Evolutionary conservation across 2,329 filamentous ascomycete species (phyloP), one percentile per base, ranked within the genome.

Genomic region (Emmonsiellopsis sp.): DNA sequence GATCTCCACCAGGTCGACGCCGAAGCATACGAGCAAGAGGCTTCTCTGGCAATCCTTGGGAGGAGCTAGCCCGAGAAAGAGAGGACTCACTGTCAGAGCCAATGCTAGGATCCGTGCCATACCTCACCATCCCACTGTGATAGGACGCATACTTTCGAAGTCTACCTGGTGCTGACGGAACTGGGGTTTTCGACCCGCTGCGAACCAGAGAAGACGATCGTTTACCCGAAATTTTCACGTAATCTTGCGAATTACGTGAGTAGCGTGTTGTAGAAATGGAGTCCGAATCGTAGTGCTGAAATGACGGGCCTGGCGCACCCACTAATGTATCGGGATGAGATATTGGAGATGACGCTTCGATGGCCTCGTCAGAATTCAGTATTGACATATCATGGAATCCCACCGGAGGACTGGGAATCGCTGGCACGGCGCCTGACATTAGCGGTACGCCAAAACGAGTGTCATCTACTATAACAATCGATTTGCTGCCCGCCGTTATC

Each of bases 381-480:
- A 49, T 31, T 26, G 47, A 35, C 2, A 35, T 9, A 30, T 40
- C 47, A 10, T 55, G 45, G 15, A 32, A 44, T 37, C 37, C 45
- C 8, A 13, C 9, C 3, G 32, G 35, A 7, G 7, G 6, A 35
- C 34, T 44, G 10, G 46, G 44, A 30, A 43, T 30, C 15, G 37
- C 15, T 10, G 50, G 41, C 16, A 71, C 55, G 4, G 65, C 71
- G 7, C 72, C 72, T 9, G 72, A 67, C 65, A 71, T 73, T 4
- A 66, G 52, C n/a, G 70, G 67, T 34, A 66, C 58, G 38, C 68
- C 62, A 7, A 69, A 61, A 7, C 72, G 71, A 34, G 79, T 82
- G 58, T 80, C 79, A 61, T 94, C 88, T 37, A 95, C 83, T 63
- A 95, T 94, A 53, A 95, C 79, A 59, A 95, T 94, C 0, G 89